Conservation (phyloP, 2,329 filamentous ascomycete genomes). For the Biscogniauxia mediterranea region DNA sequence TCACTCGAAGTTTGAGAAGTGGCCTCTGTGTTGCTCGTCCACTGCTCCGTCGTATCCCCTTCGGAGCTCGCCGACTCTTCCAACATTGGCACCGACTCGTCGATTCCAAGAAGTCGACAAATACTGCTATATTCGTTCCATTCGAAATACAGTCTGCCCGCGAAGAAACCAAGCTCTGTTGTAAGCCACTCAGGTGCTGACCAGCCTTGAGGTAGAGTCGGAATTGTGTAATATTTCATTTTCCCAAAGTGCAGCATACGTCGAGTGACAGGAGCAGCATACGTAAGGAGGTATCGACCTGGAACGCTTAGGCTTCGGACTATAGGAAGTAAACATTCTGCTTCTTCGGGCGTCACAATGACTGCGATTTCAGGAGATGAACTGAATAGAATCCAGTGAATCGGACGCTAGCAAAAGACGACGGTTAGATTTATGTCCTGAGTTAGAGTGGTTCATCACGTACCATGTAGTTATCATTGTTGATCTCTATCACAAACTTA, state of each 20-base stretch:
- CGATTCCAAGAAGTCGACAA: constrained; percentile 33
- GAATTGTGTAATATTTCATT: constrained; percentile 52
- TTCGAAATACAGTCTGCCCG: constrained; percentile 60
- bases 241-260: constrained; percentile 59
- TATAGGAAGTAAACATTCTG: constrained; percentile 50
- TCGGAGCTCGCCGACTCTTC: constrained; percentile 17
- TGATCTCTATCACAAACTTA: constrained; percentile 22
- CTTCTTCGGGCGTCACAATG: constrained; percentile 62
- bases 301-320: constrained; percentile 28
- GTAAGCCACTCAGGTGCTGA: constrained; percentile 50
- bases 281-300: constrained; percentile 48
- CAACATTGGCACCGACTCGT: constrained; percentile 10
- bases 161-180: constrained; percentile 58
- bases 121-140: constrained; percentile 44
- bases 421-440: constrained; percentile 18
- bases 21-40: constrained; percentile 3
- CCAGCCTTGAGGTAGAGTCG: constrained; percentile 41
- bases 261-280: constrained; percentile 59
- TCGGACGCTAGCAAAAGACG: constrained; percentile 37
- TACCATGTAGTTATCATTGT: constrained; percentile 37
- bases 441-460: constrained; percentile 12
- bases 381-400: constrained; percentile 62
- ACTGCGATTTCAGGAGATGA: constrained; percentile 45
- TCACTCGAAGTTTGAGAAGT: constrained; percentile 4
- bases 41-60: constrained; percentile 12